Evolutionary conservation across 176 grass and related monocot species (phyloP), one percentile per base, ranked within the genome.

Genomic region (Lolium perenne): DNA sequence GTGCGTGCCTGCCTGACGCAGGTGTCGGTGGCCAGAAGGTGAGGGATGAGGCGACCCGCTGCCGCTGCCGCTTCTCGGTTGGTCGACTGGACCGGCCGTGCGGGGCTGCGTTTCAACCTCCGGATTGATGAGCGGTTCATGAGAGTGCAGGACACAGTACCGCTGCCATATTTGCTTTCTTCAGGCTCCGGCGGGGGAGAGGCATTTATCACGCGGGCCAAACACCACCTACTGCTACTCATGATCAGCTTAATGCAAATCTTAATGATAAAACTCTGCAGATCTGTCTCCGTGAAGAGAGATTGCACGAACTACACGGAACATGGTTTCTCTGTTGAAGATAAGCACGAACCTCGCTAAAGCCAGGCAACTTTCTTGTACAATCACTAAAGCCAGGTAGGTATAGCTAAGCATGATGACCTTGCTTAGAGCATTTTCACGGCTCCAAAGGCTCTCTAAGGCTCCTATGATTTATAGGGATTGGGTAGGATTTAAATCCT

Each of bases 291-390:
- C 32, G 32, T 35, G 32, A 29, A 29, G 26, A 35, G 32, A 35
- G 32, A 35, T 35, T 35, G 63, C 22, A 26, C 5, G 45, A 7
- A 8, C 38, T 46, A 7, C 18, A 46, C 43, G 53, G 14, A 5
- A 7, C 14, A 16, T 29, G 26, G 2, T 7, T 51, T 54, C 17
- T 14, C 43, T 43, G 11, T 50, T 7, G 8, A 48, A 66, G 87
- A 85, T 67, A 72, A 89, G 47, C 56, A 66, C 46, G 2, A 60
- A 45, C 53, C 71, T 50, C 1, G n/a, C 43, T 16, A 70, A 21
- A 77, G 22, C 45, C 45, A 18, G 4, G 12, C 65, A 0, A 32
- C 64, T 67, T 67, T 32, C 26, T 6, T 18, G 17, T 20, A 20
- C 8, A 10, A 1, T 41, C 66, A 18, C 4, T 69, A 10, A 38